Conservation (phyloP, 2,329 filamentous ascomycete genomes). For the Sphaerostilbella broomeana region DNA sequence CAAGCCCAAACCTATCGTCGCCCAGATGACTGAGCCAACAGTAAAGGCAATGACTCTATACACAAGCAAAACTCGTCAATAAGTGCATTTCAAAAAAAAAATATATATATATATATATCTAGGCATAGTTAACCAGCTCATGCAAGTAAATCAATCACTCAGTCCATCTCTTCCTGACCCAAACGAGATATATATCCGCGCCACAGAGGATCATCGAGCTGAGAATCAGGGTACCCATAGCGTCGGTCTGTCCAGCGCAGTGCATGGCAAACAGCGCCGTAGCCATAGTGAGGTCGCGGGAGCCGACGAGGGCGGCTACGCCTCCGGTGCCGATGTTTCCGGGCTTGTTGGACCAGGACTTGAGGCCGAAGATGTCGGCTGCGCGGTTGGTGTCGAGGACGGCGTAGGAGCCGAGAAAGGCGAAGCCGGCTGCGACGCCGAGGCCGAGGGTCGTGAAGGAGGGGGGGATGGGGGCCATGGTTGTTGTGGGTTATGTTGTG, state of each 20-base stretch:
- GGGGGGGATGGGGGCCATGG: slow-evolving; percentile 7
- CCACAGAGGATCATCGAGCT: slow-evolving; percentile 15
- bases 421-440: slow-evolving; percentile 15
- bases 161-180: slow-evolving; percentile 6
- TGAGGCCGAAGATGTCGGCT: slow-evolving; percentile 15
- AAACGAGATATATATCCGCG: slow-evolving; percentile 17
- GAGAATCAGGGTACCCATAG: slow-evolving; percentile 17
- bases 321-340: not conserved
- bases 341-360: not conserved
- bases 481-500: not conserved
- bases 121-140: not conserved
- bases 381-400: slow-evolving; percentile 10
- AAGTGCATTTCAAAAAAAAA: no score
- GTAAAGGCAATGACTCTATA: slow-evolving; percentile 2
- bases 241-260: slow-evolving; percentile 6
- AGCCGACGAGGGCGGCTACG: slow-evolving; percentile 11
- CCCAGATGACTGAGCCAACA: slow-evolving; percentile 9
- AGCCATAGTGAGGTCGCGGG: slow-evolving; percentile 15
- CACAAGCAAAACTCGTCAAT: no score
- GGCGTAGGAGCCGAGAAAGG: slow-evolving; percentile 13
- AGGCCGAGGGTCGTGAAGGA: slow-evolving; percentile 18
- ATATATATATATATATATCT: not conserved
- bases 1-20: slow-evolving; percentile 10
- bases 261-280: slow-evolving; percentile 11
- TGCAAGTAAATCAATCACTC: slow-evolving; percentile 10